These are phyloP conservation scores for Fomitopsis palustris DNA, from an alignment of 1,284 basidiomycete genomes.

Conservation along the genomic window DNA sequence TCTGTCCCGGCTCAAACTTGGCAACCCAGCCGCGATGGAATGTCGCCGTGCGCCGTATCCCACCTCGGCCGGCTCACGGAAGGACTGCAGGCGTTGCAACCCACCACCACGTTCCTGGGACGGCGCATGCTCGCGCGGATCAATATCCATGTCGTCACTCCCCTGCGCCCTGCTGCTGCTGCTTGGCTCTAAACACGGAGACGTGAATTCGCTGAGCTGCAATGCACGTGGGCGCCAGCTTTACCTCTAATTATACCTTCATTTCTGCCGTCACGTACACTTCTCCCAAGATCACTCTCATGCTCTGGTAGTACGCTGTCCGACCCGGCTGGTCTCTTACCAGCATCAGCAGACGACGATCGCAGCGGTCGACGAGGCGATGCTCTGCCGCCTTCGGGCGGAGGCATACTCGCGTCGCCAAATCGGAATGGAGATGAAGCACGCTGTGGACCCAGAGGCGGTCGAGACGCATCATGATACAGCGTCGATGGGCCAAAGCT, in stretches of 20 bases:
- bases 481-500: constrained; percentile 26
- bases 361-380: constrained; percentile 39
- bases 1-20: constrained; percentile 10
- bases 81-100: constrained; percentile 14
- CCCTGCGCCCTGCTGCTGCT: constrained; percentile 30
- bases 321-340: constrained; percentile 17
- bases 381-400: constrained; percentile 41
- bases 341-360: constrained; percentile 34
- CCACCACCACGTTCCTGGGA: constrained; percentile 16
- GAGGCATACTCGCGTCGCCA: constrained; percentile 54
- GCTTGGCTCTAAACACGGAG: constrained; percentile 22
- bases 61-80: constrained; percentile 39
- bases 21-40: constrained; percentile 25
- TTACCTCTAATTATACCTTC: constrained; percentile 17
- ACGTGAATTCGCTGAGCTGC: constrained; percentile 8
- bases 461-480: constrained; percentile 33
- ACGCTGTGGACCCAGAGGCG: constrained; percentile 40
- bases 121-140: constrained; percentile 26
- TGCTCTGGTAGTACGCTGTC: constrained; percentile 13
- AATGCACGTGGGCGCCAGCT: constrained; percentile 12
- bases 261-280: constrained; percentile 8
- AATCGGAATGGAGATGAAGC: constrained; percentile 70
- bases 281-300: constrained; percentile 14
- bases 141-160: constrained; percentile 44
- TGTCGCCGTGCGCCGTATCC: constrained; percentile 61